Base-by-base conservation (phyloP, 768 basidiomycete species). In the Candolleomyces eurysporus region DNA sequence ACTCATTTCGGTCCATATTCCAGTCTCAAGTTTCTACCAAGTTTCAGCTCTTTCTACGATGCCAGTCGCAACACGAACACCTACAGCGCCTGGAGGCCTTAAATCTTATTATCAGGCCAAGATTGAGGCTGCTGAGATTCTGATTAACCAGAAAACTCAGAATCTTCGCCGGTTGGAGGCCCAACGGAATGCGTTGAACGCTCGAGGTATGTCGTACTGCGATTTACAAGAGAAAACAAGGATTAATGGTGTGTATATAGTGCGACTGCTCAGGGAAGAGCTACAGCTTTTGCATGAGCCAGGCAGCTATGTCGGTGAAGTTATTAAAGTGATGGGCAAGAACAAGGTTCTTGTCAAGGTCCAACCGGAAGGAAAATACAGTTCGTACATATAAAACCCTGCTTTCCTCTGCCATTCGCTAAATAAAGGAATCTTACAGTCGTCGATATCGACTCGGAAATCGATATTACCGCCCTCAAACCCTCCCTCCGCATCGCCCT, bases 291-390 rank as follows among this genome's bases (percentile, higher is more conserved):
- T 97, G 7, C 94, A 95, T 65, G 96, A 98, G 69, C 95, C 97
- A 0, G 96, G 95, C 30, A 93, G 91, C 71, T 98, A 98, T 76
- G 96, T 99, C 45, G 97, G 97, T 7, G 97, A 98, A 76, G 88
- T 98, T 13, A 90, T 98, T 66, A 98, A 96, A 76, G 90, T 97
- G 6, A 99, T 98, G 97, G 94, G 96, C 59, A 98, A 98, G 89
- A 98, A 88, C 75, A 98, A 97, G 76, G 96, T 98, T 14, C 78
- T 98, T 46, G 96, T 99, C 64, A 98, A 99, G 73, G 94, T 98
- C 5, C 96, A 98, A 72, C 96, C 96, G 0, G 96, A 99, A 79
- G 97, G 96, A 57, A 98, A 98, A 86, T 98, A 98, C 79, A 96
- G 96, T 98, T 65, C 69, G 92, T 84, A 45, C n/a, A 36, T 30